Evolutionary conservation across 257 asterid genomes (phyloP).

Genomic region (Buddleja alternifolia): DNA sequence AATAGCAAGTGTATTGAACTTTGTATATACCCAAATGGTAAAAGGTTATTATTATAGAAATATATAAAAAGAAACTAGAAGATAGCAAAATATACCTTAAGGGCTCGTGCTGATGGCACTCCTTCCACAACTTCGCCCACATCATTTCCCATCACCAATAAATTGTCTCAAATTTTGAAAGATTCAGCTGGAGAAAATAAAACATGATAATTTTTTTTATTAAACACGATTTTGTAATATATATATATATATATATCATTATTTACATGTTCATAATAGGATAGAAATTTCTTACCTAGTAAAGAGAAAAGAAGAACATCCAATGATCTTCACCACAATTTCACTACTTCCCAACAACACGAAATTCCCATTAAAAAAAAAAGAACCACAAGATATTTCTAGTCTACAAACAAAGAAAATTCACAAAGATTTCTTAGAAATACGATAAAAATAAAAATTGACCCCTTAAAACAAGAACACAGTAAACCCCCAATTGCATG

Average conservation of each 20-base stretch:
- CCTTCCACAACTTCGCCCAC: conserved; percentile 46
- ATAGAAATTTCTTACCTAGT: conserved; percentile 21
- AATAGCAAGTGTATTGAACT: neutral
- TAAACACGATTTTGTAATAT: neutral
- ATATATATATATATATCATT: neutral
- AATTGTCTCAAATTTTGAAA: conserved; percentile 23
- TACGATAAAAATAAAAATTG: conserved; percentile 2
- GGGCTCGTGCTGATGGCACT: conserved; percentile 46
- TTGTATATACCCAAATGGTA: conserved; percentile 1
- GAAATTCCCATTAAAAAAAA: no score
- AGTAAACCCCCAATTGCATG: conserved; percentile 17
- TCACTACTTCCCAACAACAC: neutral
- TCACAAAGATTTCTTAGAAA: neutral
- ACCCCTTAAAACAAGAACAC: conserved; percentile 16
- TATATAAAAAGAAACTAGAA: neutral
- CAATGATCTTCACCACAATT: conserved; percentile 11
- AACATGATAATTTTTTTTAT: conserved; percentile 8
- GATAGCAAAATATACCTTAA: conserved; percentile 58
- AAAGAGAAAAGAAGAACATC: conserved; percentile 17
- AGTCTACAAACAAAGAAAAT: neutral
- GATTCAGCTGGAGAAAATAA: conserved; percentile 28
- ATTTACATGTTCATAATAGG: neutral
- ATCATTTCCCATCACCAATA: conserved; percentile 62
- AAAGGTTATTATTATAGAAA: neutral
- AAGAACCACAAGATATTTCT: neutral